Evolutionary conservation across 2,329 filamentous ascomycete species (phyloP), one percentile per base, ranked within the genome.

Genomic region (Tolypocladium endophyticum): DNA sequence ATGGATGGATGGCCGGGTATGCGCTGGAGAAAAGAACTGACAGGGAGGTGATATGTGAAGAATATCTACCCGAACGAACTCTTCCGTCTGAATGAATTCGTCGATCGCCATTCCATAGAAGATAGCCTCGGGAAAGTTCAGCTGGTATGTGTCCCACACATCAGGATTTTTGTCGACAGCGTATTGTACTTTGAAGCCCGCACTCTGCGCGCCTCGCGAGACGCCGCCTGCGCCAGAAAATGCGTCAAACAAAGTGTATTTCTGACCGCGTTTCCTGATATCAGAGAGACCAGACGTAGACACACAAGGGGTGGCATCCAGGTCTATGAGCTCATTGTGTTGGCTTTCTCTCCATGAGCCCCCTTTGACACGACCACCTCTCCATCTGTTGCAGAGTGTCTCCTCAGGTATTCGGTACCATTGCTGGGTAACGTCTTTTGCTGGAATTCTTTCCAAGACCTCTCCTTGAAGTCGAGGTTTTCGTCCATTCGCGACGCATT

Each of bases 1-100:
- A 30, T 87, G 80, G 1, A 73, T 83, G 54, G 92, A 87, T 28
- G 85, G 79, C 8, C 75, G 75, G 0, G 89, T 92, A 61, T 95
- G 87, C 0, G 86, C 87, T 0, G 85, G 83, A 0, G 89, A 92
- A 69, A 87, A 92, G 2, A 81, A 84, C 64, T 93, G 89, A 59
- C 91, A 95, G 0, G 90, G 90, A 0, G 89, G 89, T 0, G 87
- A 91, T 0, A 92, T 72, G 63, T 95, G 90, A 0, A 90, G 73
- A 1, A 93, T 75, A 64, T 94, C 89, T 0, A 87, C 81, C 4
- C 76, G 75, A 11, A 78, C 67, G 12, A 64, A 60, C 58, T 63
- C 2, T 7, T 16, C 71, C 18, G 38, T 61, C 1, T 66, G 67
- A 35, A 85, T 74, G 57, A 87, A 85, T 2, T 80, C 70, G 39